Evolutionary conservation across 176 grass and related monocot species (phyloP), one percentile per base, ranked within the genome.

Genomic region (Poa pratensis): DNA sequence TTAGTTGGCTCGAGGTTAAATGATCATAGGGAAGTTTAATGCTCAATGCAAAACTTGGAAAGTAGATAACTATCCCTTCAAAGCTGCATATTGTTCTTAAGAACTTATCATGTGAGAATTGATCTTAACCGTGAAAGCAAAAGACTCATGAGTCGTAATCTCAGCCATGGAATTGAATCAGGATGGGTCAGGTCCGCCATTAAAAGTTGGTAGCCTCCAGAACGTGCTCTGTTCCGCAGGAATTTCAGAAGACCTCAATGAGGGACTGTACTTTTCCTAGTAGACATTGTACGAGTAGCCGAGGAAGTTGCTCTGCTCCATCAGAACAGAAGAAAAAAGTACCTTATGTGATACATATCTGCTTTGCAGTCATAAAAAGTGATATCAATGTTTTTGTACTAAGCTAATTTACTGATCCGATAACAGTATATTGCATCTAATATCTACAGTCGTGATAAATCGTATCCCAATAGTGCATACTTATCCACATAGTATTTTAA

Each of bases 31-130:
- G 14, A 52, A 81, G 40, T 54, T 69, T 52, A 37, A 66, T 37
- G 20, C 64, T 49, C 12, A 11, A 35, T 26, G 64, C 7, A 40
- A 17, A 54, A 54, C 10, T 18, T 69, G 18, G 18, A 69, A 69
- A 69, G 49, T 69, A 23, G 46, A 54, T 23, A 53, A 5, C 14
- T 52, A 39, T 32, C 19, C 18, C 28, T 43, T 0, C 32, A 77
- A 54, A 81, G 43, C 30, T 53, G 46, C 23, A 80, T 65, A 69
- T 69, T 54, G 19, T 53, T 53, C 45, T 52, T 69, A 46, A 28
- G 9, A 24, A 20, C 58, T 27, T 65, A 63, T 79, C 35, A 64
- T 48, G 42, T 46, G 9, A 79, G 13, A 48, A 64, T 59, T 79
- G 26, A 43, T 42, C 76, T 78, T 40, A 46, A 64, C 48, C 10